Conservation (phyloP, 495 filamentous ascomycete species). For the Cercophora samala region DNA sequence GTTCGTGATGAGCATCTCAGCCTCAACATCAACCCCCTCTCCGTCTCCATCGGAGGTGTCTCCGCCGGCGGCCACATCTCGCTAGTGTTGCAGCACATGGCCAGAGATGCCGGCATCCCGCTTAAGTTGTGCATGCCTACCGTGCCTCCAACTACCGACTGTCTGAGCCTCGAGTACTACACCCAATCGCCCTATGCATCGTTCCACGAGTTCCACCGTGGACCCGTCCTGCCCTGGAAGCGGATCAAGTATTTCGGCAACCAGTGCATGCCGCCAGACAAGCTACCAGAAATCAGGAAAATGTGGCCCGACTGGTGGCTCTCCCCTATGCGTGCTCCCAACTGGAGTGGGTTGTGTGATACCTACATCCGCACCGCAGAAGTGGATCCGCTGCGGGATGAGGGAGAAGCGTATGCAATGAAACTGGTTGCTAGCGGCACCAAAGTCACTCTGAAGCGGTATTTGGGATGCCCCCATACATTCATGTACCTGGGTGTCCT, state of each 20-base stretch:
- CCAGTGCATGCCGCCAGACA: constrained; percentile 28
- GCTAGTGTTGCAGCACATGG: constrained; percentile 47
- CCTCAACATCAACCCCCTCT: constrained; percentile 43
- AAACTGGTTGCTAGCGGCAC: constrained; percentile 46
- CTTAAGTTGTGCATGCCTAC: constrained; percentile 42
- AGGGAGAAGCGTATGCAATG: constrained; percentile 50
- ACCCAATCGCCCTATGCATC: constrained; percentile 47
- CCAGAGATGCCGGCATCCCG: constrained; percentile 45
- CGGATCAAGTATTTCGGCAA: constrained; percentile 48
- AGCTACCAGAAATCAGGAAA: constrained; percentile 20
- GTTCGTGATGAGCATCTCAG: constrained; percentile 33
- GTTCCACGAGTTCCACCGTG: constrained; percentile 43
- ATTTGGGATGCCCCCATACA: constrained; percentile 47
- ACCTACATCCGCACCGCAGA: constrained; percentile 50
- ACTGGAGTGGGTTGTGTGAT: constrained; percentile 42
- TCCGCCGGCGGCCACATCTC: constrained; percentile 50
- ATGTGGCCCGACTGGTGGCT: constrained; percentile 41
- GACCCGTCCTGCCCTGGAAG: constrained; percentile 48
- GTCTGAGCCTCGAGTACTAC: constrained; percentile 37
- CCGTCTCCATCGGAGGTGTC: constrained; percentile 50
- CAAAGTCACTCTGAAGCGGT: constrained; percentile 47
- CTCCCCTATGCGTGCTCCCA: constrained; percentile 38
- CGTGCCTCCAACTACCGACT: constrained; percentile 43
- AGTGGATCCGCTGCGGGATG: constrained; percentile 50
- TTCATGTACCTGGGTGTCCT: constrained; percentile 46